Percentiles rank a stretch among this genome's conserved stretches.
Conservation (phyloP, 768 basidiomycete genomes). For the Leucosporidium yakuticum region DNA sequence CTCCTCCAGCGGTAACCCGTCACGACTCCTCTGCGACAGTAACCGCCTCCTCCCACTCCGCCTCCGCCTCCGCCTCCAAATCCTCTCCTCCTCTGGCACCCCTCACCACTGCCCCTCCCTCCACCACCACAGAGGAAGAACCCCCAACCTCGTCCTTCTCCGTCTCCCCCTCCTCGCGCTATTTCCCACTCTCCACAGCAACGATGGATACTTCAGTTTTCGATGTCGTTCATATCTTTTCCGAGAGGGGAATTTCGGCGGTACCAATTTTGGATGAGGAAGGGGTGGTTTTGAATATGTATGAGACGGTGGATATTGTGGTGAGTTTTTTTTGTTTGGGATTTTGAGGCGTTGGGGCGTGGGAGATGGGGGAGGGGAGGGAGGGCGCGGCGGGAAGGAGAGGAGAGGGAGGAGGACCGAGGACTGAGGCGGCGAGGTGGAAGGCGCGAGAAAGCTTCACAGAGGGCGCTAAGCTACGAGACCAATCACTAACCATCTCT, state of each 20-base stretch:
- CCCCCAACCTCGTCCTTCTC: background rate
- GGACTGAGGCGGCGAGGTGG: too few relatives aligned
- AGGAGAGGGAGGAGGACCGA: too few relatives aligned
- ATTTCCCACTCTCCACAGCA: conserved; percentile 85
- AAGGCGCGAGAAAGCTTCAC: background rate
- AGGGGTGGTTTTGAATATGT: conserved; percentile 77
- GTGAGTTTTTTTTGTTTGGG: conserved; percentile 53
- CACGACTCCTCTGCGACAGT: background rate
- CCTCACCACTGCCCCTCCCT: background rate
- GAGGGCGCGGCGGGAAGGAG: too few relatives aligned
- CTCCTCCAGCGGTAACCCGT: too few relatives aligned
- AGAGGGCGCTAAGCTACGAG: background rate
- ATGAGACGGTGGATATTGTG: conserved; percentile 98
- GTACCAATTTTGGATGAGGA: conserved; percentile 81
- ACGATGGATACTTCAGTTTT: conserved; percentile 87
- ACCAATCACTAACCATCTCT: background rate
- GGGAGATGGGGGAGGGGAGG: too few relatives aligned
- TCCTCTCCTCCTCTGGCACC: background rate
- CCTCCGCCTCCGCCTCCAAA: background rate
- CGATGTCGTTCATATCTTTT: conserved; percentile 98
- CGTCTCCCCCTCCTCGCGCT: conserved; percentile 54
- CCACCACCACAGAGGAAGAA: background rate
- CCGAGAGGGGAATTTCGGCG: conserved; percentile 86
- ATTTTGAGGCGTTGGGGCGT: background rate
- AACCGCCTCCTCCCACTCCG: background rate